Percentiles rank a stretch among this genome's conserved stretches.
phyloP scores from a whole-genome alignment of 2,329 filamentous ascomycete species.

The Pyricularia grisea region DNA sequence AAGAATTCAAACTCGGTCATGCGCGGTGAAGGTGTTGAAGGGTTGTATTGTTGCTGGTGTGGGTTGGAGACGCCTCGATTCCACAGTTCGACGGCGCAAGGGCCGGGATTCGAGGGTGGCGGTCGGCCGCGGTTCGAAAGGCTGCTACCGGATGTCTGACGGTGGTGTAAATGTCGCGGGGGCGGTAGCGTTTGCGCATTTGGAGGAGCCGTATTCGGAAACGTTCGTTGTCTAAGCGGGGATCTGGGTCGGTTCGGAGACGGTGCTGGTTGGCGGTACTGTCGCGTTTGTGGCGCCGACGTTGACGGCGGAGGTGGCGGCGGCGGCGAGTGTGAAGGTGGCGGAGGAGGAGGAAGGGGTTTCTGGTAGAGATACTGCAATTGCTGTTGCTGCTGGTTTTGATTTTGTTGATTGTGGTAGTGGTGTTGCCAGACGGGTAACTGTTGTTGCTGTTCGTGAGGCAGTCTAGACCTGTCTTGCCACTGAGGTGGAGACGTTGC shows the following conservation, averaged over 20 bases:
- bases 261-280: background rate
- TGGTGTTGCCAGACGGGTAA: background rate
- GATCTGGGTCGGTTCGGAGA: background rate
- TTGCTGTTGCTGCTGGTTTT: background rate
- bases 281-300: background rate
- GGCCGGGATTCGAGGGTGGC: background rate
- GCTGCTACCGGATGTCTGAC: background rate
- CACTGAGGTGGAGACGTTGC: background rate
- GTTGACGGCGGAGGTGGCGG: background rate
- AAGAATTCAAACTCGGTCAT: slow-evolving; percentile 12
- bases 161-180: background rate
- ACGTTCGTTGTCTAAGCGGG: background rate
- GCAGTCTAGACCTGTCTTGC: background rate
- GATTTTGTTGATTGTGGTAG: background rate
- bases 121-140: background rate
- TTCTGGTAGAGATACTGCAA: background rate
- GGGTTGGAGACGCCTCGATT: background rate
- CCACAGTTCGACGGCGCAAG: background rate
- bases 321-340: background rate
- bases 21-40: background rate
- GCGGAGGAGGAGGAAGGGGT: background rate
- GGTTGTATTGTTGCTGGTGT: background rate
- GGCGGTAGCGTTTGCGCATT: background rate
- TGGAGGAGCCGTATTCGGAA: background rate
- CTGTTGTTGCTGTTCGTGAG: background rate